A percentile compares a stretch with the other conserved stretches of the same genome.
Evolutionary conservation across 306 rosid genomes (phyloP).

Genomic region (Medicago ruthenica): DNA sequence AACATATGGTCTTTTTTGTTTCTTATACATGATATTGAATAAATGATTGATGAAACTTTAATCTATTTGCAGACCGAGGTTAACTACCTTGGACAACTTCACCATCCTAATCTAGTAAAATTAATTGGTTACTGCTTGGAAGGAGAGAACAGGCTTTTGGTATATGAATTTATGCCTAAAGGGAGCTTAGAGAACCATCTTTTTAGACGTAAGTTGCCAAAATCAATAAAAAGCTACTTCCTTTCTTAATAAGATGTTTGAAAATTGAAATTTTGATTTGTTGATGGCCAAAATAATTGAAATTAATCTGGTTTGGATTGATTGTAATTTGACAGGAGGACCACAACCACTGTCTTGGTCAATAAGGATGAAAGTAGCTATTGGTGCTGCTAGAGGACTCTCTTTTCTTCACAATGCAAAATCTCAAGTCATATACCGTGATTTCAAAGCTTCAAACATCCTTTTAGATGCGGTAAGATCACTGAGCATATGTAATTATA

Average conservation of each 20-base stretch:
- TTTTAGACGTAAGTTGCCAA: conserved; percentile 72
- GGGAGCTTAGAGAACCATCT: conserved; percentile 98
- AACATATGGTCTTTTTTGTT: conserved; percentile 10
- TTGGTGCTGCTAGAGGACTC: conserved; percentile 94
- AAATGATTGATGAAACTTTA: conserved; percentile 23
- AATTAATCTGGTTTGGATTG: background rate
- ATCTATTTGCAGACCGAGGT: conserved; percentile 85
- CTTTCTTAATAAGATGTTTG: conserved; percentile 14
- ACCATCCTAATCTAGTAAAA: conserved; percentile 89
- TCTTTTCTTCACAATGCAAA: conserved; percentile 91
- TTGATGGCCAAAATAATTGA: conserved; percentile 8
- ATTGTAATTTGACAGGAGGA: conserved; percentile 68
- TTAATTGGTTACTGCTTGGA: conserved; percentile 91
- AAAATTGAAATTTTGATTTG: conserved; percentile 3
- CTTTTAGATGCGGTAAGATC: conserved; percentile 80
- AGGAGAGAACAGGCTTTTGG: conserved; percentile 87
- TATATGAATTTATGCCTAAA: conserved; percentile 92
- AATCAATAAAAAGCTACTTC: conserved; percentile 1
- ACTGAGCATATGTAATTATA: background rate
- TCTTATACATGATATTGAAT: conserved; percentile 27
- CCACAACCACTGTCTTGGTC: conserved; percentile 91
- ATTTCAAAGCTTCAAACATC: conserved; percentile 95
- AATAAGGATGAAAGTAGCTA: conserved; percentile 88
- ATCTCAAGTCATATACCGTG: conserved; percentile 93
- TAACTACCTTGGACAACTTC: conserved; percentile 86